A percentile compares a stretch with the other conserved stretches of the same genome.
Evolutionary conservation across 1,284 basidiomycete species (phyloP).

Genomic region (Schizophyllum amplum): DNA sequence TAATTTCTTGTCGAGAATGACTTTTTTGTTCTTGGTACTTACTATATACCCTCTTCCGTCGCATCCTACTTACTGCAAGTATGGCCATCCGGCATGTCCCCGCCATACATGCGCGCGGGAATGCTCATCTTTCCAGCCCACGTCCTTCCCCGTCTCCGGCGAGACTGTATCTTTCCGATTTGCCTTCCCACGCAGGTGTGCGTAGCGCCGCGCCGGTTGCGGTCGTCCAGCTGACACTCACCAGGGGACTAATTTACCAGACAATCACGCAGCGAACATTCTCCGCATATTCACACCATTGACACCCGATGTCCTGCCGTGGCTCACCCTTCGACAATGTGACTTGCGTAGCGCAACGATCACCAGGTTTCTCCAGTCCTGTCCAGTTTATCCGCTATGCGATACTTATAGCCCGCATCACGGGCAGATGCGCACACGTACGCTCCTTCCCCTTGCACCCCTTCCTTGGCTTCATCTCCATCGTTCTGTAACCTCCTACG

Average conservation of each 20-base stretch:
- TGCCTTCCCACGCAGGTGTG: no score
- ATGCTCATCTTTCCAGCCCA: no score
- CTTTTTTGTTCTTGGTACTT: not conserved
- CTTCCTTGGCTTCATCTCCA: no score
- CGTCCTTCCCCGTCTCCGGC: no score
- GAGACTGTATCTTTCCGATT: no score
- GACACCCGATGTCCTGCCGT: no score
- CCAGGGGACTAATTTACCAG: no score
- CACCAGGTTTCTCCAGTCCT: not conserved
- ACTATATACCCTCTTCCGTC: not conserved
- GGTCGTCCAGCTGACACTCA: not conserved
- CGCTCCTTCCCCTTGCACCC: not conserved
- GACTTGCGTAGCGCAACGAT: not conserved
- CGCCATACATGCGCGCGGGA: no score
- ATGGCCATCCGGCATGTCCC: no score
- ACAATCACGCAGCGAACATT: not conserved
- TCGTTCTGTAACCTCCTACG: no score
- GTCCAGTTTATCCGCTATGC: not conserved
- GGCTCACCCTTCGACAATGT: no score
- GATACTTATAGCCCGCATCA: not conserved
- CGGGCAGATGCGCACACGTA: not conserved
- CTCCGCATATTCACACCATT: not conserved
- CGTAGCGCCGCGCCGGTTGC: not conserved
- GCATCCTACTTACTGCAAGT: no score
- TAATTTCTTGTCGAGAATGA: slow-evolving; percentile 17